Evolutionary conservation across 164 flowering plant genomes (phyloP).

Genomic region (Vitis amurensis): DNA sequence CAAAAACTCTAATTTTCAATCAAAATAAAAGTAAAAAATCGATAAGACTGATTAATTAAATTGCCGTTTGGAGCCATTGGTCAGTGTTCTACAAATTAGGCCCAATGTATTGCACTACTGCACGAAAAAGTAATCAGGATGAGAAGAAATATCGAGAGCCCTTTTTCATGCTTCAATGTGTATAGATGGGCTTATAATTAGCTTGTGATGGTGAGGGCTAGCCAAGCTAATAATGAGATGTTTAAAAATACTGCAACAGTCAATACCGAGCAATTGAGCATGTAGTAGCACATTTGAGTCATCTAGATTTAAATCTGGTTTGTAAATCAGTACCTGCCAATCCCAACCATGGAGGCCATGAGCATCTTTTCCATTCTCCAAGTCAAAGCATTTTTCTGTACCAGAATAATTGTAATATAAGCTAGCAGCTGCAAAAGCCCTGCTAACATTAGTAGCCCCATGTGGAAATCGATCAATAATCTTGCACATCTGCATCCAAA

Average conservation of each 20-base stretch:
- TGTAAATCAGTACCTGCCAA: conserved; percentile 45
- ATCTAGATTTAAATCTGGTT: too few species aligned
- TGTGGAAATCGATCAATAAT: conserved; percentile 45
- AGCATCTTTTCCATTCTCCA: conserved; percentile 39
- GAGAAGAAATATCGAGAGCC: too few species aligned
- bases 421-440: conserved; percentile 56
- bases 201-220: too few species aligned
- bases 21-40: background rate
- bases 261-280: too few species aligned
- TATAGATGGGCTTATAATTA: too few species aligned
- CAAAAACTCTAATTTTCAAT: background rate
- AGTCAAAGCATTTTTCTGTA: conserved; percentile 47
- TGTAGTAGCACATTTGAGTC: too few species aligned
- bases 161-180: too few species aligned
- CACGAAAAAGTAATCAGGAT: too few species aligned
- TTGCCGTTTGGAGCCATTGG: background rate
- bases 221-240: too few species aligned
- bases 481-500: conserved; percentile 50
- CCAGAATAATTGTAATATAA: conserved; percentile 55
- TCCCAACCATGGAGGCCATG: conserved; percentile 63
- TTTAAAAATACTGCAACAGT: too few species aligned
- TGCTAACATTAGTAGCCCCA: conserved; percentile 34
- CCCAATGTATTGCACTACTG: too few species aligned
- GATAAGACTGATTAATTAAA: background rate
- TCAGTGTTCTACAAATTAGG: background rate